A percentile compares a stretch with the other conserved stretches of the same genome.
Conservation (phyloP, 371 early-diverging fungal genomes). For the Capillidium heterosporum region DNA sequence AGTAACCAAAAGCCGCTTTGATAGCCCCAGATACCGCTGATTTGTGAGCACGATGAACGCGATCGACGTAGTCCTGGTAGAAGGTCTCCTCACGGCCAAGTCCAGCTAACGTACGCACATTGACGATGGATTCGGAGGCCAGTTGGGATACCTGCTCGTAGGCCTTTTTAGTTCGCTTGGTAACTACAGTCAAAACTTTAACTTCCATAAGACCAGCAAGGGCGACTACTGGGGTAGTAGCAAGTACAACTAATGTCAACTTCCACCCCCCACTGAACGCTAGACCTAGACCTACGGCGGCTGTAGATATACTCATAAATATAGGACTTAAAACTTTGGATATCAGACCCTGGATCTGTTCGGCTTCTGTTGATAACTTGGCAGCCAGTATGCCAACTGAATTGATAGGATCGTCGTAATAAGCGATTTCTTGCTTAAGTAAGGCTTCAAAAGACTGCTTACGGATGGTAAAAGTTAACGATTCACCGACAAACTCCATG, state of each 20-base stretch:
- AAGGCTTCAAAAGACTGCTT: slow-evolving; percentile 25
- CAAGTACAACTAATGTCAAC: slow-evolving; percentile 37
- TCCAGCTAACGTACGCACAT: slow-evolving; percentile 70
- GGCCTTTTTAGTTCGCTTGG: slow-evolving; percentile 7
- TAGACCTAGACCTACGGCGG: slow-evolving; percentile 14
- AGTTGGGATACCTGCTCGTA: slow-evolving; percentile 64
- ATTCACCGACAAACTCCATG: slow-evolving; percentile 30
- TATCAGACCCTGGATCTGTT: slow-evolving; percentile 29
- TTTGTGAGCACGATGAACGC: slow-evolving; percentile 28
- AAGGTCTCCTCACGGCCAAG: slow-evolving; percentile 60
- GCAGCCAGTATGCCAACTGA: slow-evolving; percentile 63
- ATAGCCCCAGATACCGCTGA: slow-evolving; percentile 27
- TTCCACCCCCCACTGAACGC: slow-evolving; percentile 45
- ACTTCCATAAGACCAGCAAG: slow-evolving; percentile 7
- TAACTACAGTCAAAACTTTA: slow-evolving; percentile 38
- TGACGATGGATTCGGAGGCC: slow-evolving; percentile 65
- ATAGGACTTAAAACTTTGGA: slow-evolving; percentile 6
- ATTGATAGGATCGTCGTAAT: slow-evolving; percentile 51
- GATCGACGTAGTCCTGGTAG: slow-evolving; percentile 27
- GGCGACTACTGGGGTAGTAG: slow-evolving; percentile 23
- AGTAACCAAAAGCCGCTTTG: slow-evolving; percentile 20
- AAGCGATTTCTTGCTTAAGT: slow-evolving; percentile 44
- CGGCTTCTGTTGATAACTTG: slow-evolving; percentile 63
- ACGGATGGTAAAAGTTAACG: slow-evolving; percentile 38
- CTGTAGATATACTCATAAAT: slow-evolving; percentile 3